Evolutionary conservation across 129 eudicot genomes (phyloP).

Genomic region (Dittrichia graveolens): DNA sequence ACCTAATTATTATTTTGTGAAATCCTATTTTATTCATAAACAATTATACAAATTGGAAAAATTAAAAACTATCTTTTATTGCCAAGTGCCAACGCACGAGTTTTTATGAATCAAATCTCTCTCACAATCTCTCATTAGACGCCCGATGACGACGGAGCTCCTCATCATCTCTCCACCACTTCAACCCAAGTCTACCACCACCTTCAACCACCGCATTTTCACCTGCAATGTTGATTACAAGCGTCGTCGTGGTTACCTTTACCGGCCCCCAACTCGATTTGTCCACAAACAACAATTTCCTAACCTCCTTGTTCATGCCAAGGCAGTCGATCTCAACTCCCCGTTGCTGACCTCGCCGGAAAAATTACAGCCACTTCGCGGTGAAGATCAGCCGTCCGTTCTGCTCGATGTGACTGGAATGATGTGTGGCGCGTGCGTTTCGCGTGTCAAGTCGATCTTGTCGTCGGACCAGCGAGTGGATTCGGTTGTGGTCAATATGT

Average conservation of each 20-base stretch:
- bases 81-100: neutral
- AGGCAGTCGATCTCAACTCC: conserved; percentile 51
- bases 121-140: conserved; percentile 17
- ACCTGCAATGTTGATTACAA: conserved; percentile 32
- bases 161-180: conserved; percentile 62
- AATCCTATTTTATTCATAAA: too few species aligned
- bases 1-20: too few species aligned
- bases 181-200: conserved; percentile 39
- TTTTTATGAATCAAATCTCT: conserved; percentile 18
- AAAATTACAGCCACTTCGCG: neutral
- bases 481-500: conserved; percentile 84
- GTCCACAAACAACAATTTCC: too few species aligned
- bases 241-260: conserved; percentile 29
- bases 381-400: conserved; percentile 38
- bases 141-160: conserved; percentile 50
- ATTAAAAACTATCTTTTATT: conserved; percentile 1
- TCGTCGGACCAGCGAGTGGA: conserved; percentile 69
- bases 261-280: conserved; percentile 38
- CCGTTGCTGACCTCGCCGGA: conserved; percentile 17
- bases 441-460: conserved; percentile 76
- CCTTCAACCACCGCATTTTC: conserved; percentile 29
- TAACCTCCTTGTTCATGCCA: conserved; percentile 45
- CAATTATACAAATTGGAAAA: too few species aligned
- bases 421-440: conserved; percentile 89
- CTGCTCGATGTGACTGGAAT: conserved; percentile 87